Conservation (phyloP, 345 rosid genomes). For the Stellera chamaejasme region DNA sequence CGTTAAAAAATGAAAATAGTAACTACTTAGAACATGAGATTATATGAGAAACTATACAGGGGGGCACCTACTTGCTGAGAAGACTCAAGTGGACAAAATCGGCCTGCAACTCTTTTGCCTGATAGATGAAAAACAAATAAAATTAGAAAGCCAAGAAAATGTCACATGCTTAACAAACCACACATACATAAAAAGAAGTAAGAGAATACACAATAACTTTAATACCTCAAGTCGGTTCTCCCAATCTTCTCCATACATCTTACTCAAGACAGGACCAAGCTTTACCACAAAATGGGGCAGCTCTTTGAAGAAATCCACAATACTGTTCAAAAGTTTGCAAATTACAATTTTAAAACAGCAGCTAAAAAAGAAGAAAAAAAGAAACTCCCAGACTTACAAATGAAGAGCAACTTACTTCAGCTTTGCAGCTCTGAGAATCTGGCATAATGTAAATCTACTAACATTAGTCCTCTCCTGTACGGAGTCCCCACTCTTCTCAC, state of each 20-base stretch:
- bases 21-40: too few relatives aligned
- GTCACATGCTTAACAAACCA: neutral
- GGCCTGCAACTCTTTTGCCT: constrained; percentile 87
- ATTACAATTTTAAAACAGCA: neutral
- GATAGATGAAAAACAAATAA: constrained; percentile 15
- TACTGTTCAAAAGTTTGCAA: constrained; percentile 29
- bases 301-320: constrained; percentile 82
- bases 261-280: constrained; percentile 61
- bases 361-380: constrained; percentile 2
- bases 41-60: neutral
- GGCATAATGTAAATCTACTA: constrained; percentile 51
- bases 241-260: constrained; percentile 73
- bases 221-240: constrained; percentile 84
- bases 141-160: constrained; percentile 7
- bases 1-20: too few relatives aligned
- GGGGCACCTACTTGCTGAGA: constrained; percentile 67
- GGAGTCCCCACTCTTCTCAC: constrained; percentile 33
- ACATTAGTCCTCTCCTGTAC: constrained; percentile 24
- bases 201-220: neutral
- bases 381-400: constrained; percentile 3
- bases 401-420: constrained; percentile 46
- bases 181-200: neutral
- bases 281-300: constrained; percentile 83
- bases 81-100: constrained; percentile 76
- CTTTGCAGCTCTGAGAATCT: constrained; percentile 60